Evolutionary conservation across 495 filamentous ascomycete species (phyloP), one percentile per base, ranked within the genome.

Genomic region (Penicillium parvum): DNA sequence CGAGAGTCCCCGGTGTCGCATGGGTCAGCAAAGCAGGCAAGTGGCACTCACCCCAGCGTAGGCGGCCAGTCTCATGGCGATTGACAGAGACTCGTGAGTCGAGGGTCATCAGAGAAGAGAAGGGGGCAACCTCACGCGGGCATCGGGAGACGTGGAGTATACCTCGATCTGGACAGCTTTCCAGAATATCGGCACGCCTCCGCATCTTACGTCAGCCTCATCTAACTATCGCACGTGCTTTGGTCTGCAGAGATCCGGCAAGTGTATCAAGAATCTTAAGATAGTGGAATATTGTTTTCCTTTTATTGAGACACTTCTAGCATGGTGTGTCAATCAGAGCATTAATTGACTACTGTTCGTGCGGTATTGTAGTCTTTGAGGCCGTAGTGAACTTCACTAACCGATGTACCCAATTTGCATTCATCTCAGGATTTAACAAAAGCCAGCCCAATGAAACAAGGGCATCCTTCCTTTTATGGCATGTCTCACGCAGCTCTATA

Each of bases 61-160:
- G 34, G 64, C 71, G 57, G 68, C 73, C 45, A 75, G 65, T 60
- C 72, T 75, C 74, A 77, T 77, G 52, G 53, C 60, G 48, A 25
- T 47, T 40, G 44, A 45, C 39, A 57, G 50, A 46, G 17, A 45
- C 40, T 40, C 38, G 41, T 34, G 50, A 61, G 55, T 52, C 53
- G 55, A 50, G 41, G 37, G 47, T 65, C 65, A 66, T 65, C 38
- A 55, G 47, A 47, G 41, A 49, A 57, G 50, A 32, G 58, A 44
- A 40, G 37, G 52, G 44, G 41, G 21, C 37, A 26, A 39, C 41
- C 29, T 42, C 28, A 49, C 44, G 50, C 28, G 43, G 27, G 50
- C 52, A 53, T 58, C 53, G 48, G 42, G 50, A 43, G 25, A 50
- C 32, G 36, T 53, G 47, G 35, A 34, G 35, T 56, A 43, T 50